phyloP scores from a whole-genome alignment of 441 rosid species.

The Croton setiger region DNA sequence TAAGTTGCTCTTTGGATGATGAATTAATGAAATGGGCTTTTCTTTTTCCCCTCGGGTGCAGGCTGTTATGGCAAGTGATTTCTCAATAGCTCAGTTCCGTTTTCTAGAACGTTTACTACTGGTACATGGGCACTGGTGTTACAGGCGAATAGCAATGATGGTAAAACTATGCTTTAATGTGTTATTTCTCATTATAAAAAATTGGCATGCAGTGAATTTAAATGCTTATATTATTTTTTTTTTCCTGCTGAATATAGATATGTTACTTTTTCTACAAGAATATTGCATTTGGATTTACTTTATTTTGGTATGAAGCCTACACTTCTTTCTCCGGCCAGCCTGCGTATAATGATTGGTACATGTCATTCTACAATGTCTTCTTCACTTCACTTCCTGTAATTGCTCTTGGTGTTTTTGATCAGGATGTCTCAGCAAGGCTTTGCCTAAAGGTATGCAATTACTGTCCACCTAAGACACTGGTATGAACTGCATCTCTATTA shows the following conservation, averaged over 20 bases:
- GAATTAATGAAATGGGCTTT: constrained; percentile 14
- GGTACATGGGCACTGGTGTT: constrained; percentile 99
- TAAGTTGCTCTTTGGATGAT: constrained; percentile 9
- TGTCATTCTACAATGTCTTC: constrained; percentile 91
- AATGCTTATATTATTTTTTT: neutral
- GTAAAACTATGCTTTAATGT: constrained; percentile 34
- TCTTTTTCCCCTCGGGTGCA: constrained; percentile 27
- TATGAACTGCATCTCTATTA: neutral
- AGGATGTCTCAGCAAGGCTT: constrained; percentile 79
- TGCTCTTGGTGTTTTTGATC: constrained; percentile 89
- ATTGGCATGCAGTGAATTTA: neutral
- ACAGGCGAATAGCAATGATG: constrained; percentile 85
- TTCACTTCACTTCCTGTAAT: constrained; percentile 96
- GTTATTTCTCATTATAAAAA: neutral
- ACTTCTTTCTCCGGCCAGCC: constrained; percentile 90
- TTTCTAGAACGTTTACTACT: constrained; percentile 74
- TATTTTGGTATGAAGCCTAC: constrained; percentile 85
- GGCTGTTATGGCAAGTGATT: constrained; percentile 98
- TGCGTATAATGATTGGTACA: constrained; percentile 94
- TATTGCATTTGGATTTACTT: constrained; percentile 74
- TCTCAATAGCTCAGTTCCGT: constrained; percentile 84
- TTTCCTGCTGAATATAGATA: constrained; percentile 51
- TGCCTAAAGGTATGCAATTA: constrained; percentile 62
- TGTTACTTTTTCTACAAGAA: constrained; percentile 98
- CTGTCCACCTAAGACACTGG: neutral